These are phyloP conservation scores for Phytophthora capsici DNA, from an alignment of 352 stramenopile genomes.

Conservation along the genomic window DNA sequence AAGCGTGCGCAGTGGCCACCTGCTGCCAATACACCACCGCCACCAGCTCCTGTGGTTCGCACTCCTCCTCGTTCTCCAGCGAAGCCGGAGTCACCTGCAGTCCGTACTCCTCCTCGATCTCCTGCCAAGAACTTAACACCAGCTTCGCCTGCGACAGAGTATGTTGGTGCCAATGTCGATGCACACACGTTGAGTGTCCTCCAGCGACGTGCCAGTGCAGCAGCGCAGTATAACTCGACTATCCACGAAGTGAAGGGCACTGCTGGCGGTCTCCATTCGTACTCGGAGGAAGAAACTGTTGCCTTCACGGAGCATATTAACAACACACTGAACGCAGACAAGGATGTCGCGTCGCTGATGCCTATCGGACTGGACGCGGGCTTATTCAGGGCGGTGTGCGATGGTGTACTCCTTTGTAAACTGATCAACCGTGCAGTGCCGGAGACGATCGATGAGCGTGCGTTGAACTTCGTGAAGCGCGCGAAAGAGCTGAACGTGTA, in stretches of 20 bases:
- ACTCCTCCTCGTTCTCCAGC: constrained; percentile 33
- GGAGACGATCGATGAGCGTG: constrained; percentile 92
- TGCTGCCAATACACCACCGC: constrained; percentile 32
- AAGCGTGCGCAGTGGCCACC: constrained; percentile 65
- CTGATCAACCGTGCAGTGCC: constrained; percentile 91
- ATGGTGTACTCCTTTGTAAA: constrained; percentile 92
- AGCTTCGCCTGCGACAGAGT: constrained; percentile 11
- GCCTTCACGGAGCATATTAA: constrained; percentile 95
- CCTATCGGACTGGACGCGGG: constrained; percentile 83
- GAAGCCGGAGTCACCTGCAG: constrained; percentile 2
- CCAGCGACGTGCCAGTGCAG: constrained; percentile 67
- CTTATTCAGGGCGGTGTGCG: constrained; percentile 82
- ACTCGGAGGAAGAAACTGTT: constrained; percentile 90
- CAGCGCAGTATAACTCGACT: constrained; percentile 63
- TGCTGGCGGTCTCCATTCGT: constrained; percentile 83
- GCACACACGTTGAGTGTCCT: constrained; percentile 63
- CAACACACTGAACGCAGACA: constrained; percentile 79
- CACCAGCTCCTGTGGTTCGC: constrained; percentile 16
- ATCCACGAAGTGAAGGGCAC: constrained; percentile 86
- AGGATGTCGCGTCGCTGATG: constrained; percentile 64
- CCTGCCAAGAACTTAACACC: constrained; percentile 24
- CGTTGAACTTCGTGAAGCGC: constrained; percentile 87
- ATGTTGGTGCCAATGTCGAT: constrained; percentile 35
- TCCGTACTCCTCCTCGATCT: constrained; percentile 27
- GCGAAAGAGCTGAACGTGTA: constrained; percentile 85